A percentile compares a stretch with the other conserved stretches of the same genome.
phyloP scores from a whole-genome alignment of 2,329 filamentous ascomycete genomes.

The Ascochyta pisi region DNA sequence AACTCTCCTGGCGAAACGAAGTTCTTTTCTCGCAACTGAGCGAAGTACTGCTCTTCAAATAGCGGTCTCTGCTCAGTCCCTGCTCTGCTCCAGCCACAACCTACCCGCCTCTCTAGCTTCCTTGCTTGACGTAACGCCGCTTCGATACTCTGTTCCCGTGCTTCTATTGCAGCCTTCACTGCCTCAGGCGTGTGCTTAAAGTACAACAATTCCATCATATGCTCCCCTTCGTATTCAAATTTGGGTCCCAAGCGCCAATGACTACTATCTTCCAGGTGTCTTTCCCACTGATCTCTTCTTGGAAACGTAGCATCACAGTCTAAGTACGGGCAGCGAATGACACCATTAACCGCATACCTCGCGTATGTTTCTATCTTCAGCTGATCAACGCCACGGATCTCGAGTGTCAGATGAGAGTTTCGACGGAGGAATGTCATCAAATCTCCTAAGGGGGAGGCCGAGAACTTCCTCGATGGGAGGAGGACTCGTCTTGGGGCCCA shows the following conservation, averaged over 20 bases:
- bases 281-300: neutral
- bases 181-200: neutral
- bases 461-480: slow-evolving; percentile 5
- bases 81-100: slow-evolving; percentile 3
- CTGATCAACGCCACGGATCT: slow-evolving; percentile 8
- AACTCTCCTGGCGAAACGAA: neutral
- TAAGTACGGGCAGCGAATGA: slow-evolving; percentile 11
- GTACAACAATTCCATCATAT: neutral
- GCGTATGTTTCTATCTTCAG: slow-evolving; percentile 14
- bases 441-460: slow-evolving; percentile 11
- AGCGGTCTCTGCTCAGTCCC: slow-evolving; percentile 11
- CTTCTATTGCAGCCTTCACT: neutral
- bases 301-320: slow-evolving; percentile 7
- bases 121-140: neutral
- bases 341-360: slow-evolving; percentile 6
- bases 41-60: slow-evolving; percentile 7
- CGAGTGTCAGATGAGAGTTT: neutral
- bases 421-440: neutral
- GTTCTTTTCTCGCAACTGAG: slow-evolving; percentile 4
- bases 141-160: neutral
- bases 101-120: slow-evolving; percentile 5
- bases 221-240: neutral
- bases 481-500: slow-evolving; percentile 15
- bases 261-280: neutral
- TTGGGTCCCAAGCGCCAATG: neutral